Base-by-base conservation (phyloP, 2,329 filamentous ascomycete species). In the Aspergillus pseudonomiae region DNA sequence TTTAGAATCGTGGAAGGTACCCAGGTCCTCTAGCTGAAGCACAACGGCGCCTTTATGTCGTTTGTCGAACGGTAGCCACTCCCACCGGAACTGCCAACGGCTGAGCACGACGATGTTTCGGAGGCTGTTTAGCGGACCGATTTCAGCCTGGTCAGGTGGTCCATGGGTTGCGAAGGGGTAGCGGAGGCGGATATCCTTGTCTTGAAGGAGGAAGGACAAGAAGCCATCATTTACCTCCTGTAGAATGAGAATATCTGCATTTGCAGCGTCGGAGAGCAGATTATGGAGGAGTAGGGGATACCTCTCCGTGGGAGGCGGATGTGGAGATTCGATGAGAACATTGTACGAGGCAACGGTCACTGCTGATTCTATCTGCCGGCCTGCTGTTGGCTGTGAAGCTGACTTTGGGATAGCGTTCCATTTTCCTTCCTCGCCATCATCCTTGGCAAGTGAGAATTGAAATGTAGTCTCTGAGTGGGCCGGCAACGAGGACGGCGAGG, bases 41-140 rank as follows among this genome's bases (percentile, higher is more conserved):
- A 60, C 30, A 1, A 63, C 61, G 1, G 57, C 57, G 5, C 61
- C 61, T 36, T 63, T 63, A 41, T 63, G 61, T 1, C 61, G 56
- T 19, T 48, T 63, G 19, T 63, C 61, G 14, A 63, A 63, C 4
- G 61, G 61, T 3, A 63, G 57, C 61, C 61, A 63, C 9, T 60
- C 50, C 61, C 61, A 63, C 7, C 21, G 24, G 24, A 63, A 63
- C 7, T 19, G 39, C 39, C 41, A 63, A 16, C 50, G 57, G 19
- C 56, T 59, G 36, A 63, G 61, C 3, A 59, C 41, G n/a, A 63
- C 57, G 11, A 63, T 63, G 41, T 63, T 63, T n/a, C 61, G 56
- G 10, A 63, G 57, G 12, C 61, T 63, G 19, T 28, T 48, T 7
- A 63, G 45, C 5, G 61, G 61, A 26, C 61, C 32, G 10, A 63